Conservation (phyloP, 495 filamentous ascomycete genomes). For the Baudoinia panamericana region DNA sequence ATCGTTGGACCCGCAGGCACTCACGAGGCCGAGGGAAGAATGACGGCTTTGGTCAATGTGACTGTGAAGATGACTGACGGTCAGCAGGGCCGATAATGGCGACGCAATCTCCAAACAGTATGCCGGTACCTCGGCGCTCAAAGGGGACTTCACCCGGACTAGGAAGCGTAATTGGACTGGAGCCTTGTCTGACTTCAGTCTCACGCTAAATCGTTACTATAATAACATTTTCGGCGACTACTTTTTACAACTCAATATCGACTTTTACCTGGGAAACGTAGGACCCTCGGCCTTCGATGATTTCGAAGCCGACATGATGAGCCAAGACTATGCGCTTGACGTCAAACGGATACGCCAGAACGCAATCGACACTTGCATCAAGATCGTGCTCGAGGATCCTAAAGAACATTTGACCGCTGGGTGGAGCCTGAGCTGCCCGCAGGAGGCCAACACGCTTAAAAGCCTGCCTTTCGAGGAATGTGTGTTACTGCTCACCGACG, state of each 20-base stretch:
- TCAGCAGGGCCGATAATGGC: conserved; percentile 60
- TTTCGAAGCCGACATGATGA: conserved; percentile 80
- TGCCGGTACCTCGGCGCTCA: conserved; percentile 82
- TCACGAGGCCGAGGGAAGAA: no score
- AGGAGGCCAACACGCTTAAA: conserved; percentile 48
- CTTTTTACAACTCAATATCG: conserved; percentile 86
- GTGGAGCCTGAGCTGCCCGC: conserved; percentile 66
- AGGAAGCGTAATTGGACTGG: conserved; percentile 82
- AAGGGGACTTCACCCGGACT: conserved; percentile 89
- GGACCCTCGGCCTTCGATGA: conserved; percentile 72
- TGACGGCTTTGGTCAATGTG: no score
- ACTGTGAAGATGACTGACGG: background rate
- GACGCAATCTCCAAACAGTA: conserved; percentile 59
- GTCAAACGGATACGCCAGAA: conserved; percentile 69
- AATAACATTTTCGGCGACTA: conserved; percentile 90
- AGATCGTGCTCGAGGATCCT: conserved; percentile 72
- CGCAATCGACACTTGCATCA: conserved; percentile 73
- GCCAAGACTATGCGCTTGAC: conserved; percentile 73
- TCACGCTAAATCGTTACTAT: conserved; percentile 61
- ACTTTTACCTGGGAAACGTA: conserved; percentile 86
- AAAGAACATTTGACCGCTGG: conserved; percentile 71
- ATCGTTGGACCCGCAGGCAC: no score
- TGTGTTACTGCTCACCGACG: conserved; percentile 72
- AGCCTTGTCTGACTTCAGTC: conserved; percentile 79
- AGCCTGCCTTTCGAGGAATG: conserved; percentile 67